These are phyloP conservation scores for Backusella morwellensis DNA, from an alignment of 192 early-diverging fungal species.

Conservation along the genomic window DNA sequence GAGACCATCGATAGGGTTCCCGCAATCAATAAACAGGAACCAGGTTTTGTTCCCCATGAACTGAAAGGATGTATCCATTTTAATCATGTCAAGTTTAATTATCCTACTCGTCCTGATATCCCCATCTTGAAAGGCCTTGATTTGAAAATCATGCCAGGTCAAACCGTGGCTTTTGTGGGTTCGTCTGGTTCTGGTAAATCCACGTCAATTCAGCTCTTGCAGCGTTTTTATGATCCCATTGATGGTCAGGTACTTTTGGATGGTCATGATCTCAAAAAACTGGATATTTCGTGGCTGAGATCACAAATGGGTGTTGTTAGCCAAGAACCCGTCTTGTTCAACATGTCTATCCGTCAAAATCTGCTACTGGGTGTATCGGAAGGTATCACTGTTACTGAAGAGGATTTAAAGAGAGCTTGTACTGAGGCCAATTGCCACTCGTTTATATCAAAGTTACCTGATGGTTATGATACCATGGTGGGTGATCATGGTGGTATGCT, in stretches of 20 bases:
- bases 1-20: constrained; percentile 77
- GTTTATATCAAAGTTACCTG: constrained; percentile 82
- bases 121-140: constrained; percentile 67
- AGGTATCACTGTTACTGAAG: constrained; percentile 56
- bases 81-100: constrained; percentile 71
- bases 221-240: constrained; percentile 77
- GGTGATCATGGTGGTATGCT: constrained; percentile 76
- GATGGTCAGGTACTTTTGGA: constrained; percentile 63
- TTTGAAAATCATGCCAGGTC: constrained; percentile 67
- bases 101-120: constrained; percentile 80
- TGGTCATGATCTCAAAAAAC: constrained; percentile 66
- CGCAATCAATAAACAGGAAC: constrained; percentile 59
- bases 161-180: constrained; percentile 89
- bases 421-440: constrained; percentile 71
- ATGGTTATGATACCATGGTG: constrained; percentile 78
- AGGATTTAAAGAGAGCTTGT: constrained; percentile 65
- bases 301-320: constrained; percentile 83
- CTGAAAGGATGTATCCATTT: constrained; percentile 73
- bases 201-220: constrained; percentile 76
- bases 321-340: constrained; percentile 91
- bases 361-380: constrained; percentile 62
- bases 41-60: constrained; percentile 41
- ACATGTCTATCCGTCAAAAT: constrained; percentile 71
- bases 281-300: constrained; percentile 79
- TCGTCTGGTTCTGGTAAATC: constrained; percentile 82